phyloP scores from a whole-genome alignment of 495 filamentous ascomycete species.

The Tuber melanosporum region DNA sequence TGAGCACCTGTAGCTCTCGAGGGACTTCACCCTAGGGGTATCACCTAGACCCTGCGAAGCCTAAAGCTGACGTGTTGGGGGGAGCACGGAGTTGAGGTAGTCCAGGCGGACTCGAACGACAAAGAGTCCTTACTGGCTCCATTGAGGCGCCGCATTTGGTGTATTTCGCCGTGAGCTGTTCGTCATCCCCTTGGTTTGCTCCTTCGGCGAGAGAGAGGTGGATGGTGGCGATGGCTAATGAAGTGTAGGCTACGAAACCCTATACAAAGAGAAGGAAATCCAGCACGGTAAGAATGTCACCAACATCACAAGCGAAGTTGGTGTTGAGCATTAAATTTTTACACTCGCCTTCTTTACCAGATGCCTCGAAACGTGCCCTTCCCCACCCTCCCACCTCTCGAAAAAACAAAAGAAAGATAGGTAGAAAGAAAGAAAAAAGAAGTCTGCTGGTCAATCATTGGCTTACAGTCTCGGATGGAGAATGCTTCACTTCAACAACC shows the following conservation, averaged over 20 bases:
- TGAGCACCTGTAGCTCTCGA: constrained; percentile 30
- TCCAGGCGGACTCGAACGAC: constrained; percentile 52
- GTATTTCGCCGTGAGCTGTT: constrained; percentile 55
- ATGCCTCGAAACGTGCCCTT: constrained; percentile 38
- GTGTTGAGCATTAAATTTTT: constrained; percentile 45
- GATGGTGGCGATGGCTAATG: constrained; percentile 7
- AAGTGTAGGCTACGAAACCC: constrained; percentile 42
- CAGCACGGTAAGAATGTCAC: constrained; percentile 49
- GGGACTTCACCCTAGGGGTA: constrained; percentile 44
- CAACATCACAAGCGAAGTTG: constrained; percentile 46
- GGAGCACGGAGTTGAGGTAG: constrained; percentile 48
- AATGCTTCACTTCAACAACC: constrained; percentile 46
- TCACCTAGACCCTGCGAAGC: constrained; percentile 45
- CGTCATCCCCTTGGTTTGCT: constrained; percentile 32
- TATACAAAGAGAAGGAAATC: constrained; percentile 48
- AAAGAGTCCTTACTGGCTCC: constrained; percentile 48
- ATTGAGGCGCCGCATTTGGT: constrained; percentile 51
- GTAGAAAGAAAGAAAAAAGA: neutral
- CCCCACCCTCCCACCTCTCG: neutral
- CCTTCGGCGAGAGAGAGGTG: neutral
- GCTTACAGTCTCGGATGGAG: constrained; percentile 36
- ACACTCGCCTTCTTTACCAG: constrained; percentile 42
- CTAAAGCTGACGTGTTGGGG: constrained; percentile 43
- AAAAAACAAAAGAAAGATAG: neutral
- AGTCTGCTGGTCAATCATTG: neutral